Evolutionary conservation across 306 rosid species (phyloP).

Genomic region (Rosa rugosa): DNA sequence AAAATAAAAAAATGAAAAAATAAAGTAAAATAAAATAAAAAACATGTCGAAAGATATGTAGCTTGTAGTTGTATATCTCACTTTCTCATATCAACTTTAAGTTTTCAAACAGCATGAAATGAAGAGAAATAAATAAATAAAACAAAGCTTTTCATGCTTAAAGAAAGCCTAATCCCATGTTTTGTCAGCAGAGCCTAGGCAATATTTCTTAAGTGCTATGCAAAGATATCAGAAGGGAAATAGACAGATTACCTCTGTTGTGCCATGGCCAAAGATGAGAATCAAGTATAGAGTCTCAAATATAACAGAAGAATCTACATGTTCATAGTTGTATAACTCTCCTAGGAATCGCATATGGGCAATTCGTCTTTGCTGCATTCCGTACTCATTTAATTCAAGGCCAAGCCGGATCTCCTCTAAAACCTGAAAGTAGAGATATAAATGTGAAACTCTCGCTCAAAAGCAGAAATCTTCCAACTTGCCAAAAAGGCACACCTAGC

Average conservation of each 20-base stretch:
- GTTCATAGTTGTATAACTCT: constrained; percentile 96
- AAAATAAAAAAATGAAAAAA: background rate
- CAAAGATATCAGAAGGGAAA: background rate
- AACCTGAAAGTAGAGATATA: constrained; percentile 54
- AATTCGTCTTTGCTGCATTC: constrained; percentile 95
- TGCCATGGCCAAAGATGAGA: constrained; percentile 80
- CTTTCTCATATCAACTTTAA: background rate
- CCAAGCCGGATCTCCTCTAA: constrained; percentile 98
- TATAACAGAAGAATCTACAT: constrained; percentile 93
- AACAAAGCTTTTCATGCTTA: constrained; percentile 2
- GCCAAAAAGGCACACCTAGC: background rate
- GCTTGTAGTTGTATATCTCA: background rate
- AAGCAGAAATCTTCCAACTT: background rate
- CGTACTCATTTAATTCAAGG: constrained; percentile 87
- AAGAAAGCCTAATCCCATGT: background rate
- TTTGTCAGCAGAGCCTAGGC: background rate
- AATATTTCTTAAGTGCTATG: background rate
- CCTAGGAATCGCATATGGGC: constrained; percentile 97
- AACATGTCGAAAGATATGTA: background rate
- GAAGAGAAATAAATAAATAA: background rate
- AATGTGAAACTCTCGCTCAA: constrained; percentile 12
- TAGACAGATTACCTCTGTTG: constrained; percentile 62
- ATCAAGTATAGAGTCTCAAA: constrained; percentile 90
- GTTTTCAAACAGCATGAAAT: background rate
- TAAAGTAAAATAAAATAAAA: background rate